Evolutionary conservation across 1,284 basidiomycete species (phyloP), one percentile per base, ranked within the genome.

Genomic region (Peniophora sp.): DNA sequence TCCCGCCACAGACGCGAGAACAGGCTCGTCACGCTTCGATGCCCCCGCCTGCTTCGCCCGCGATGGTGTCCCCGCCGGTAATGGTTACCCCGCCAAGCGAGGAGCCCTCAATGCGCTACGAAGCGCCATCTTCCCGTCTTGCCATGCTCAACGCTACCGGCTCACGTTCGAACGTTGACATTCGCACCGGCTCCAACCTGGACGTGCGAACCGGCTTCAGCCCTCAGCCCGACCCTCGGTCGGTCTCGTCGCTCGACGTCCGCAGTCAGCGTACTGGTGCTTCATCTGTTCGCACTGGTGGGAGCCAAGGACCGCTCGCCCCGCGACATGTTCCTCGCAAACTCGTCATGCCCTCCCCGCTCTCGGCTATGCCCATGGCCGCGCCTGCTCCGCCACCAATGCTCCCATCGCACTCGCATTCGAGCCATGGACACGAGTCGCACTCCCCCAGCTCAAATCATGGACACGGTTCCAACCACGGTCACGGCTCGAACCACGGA

Each of bases 321-420:
- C 74, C 73, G 14, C 69, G 65, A 35, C 73, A 81, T 59, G 58
- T 81, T 22, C 83, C 83, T 2, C 83, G 75, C 62, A 73, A 67
- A 34, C 74, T 85, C 27, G 78, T 85, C 34, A 85, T 85, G 83
- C 83, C 83, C 43, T 63, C 78, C 5, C 83, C 77, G 16, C 68
- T 85, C 22, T 51, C 55, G n/a, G 27, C 27, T 6, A 32, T 32
- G n/a, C n/a, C n/a, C n/a, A n/a, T n/a, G n/a, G n/a, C 27, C n/a
- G 32, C 60, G 59, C 45, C 58, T 51, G 16, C 54, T 54, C 27
- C 27, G 27, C 27, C 27, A 12, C 27, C 27, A 43, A 58, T 56
- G 54, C 50, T 36, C 39, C 20, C 38, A 8, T 41, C 38, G 5
- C 38, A 41, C 5, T 41, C 38, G n/a, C 38, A 20, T 20, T n/a